Evolutionary conservation across 2,329 filamentous ascomycete genomes (phyloP), one percentile per base, ranked within the genome.

Genomic region (Fusarium concolor): DNA sequence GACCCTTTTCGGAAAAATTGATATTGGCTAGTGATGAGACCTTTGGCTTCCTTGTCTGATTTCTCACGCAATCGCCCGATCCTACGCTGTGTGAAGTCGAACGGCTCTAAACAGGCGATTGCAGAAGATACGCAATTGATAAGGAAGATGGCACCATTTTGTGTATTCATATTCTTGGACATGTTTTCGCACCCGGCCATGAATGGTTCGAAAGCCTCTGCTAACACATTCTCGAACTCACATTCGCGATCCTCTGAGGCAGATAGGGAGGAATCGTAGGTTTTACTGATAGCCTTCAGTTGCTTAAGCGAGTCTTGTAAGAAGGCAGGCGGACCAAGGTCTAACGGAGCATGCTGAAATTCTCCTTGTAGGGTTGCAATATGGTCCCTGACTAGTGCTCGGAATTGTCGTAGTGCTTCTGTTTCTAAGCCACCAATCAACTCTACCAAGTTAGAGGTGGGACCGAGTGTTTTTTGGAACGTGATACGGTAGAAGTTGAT

Each of bases 401-500:
- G 88, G 82, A 98, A 97, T 75, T 96, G 93, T 10, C 90, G 86
- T 60, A 97, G 83, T 1, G 94, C 92, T 62, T 92, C 92, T 18
- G 88, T 86, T 76, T 96, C 90, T 1, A 97, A 82, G 4, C 83
- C 86, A 6, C 82, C 79, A 51, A 97, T 87, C 3, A 90, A 85
- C 5, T 91, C 89, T 0, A 94, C 83, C 0, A 97, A 83, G 10
- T 86, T 83, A 0, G 93, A 92, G 12, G 89, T 84, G 3, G 84
- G 72, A 3, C 92, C 91, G 1, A 98, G 83, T 1, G 98, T 84
- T 71, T 91, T 95, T 17, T 88, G 82, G 76, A 98, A 97, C 2
- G 94, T 97, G 65, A 88, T 85, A 29, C 88, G 89, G 80, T 99
- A 99, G 79, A 99, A 99, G 39, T 88, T 89, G 41, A 98, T 85